phyloP scores from a whole-genome alignment of 2,329 filamentous ascomycete species.

The Apiospora phragmitis region DNA sequence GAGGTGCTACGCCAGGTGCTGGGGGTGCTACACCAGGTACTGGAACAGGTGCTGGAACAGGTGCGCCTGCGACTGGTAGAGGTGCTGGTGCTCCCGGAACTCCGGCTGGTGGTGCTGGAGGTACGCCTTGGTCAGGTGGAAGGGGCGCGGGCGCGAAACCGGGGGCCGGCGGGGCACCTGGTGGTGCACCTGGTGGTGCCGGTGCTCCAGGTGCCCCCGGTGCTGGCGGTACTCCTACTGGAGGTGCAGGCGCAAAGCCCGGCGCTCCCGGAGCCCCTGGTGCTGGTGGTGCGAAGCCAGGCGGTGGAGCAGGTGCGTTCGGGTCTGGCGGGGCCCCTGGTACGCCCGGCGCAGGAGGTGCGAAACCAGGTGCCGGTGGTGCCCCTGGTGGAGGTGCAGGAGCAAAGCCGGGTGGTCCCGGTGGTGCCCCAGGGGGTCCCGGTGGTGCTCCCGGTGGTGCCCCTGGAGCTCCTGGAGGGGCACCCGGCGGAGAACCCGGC shows the following conservation, averaged over 20 bases:
- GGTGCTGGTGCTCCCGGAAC: background rate
- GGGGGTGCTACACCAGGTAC: background rate
- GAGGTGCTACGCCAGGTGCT: background rate
- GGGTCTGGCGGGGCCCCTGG: background rate
- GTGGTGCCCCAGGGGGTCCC: background rate
- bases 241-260: background rate
- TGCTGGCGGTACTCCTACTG: background rate
- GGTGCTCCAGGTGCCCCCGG: background rate
- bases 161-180: background rate
- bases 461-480: background rate
- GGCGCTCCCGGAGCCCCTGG: background rate
- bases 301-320: background rate
- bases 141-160: no score
- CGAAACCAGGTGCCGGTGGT: background rate
- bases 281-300: background rate
- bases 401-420: background rate
- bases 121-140: background rate
- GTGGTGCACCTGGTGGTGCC: background rate
- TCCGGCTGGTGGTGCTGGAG: background rate
- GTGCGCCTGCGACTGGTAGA: background rate
- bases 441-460: background rate
- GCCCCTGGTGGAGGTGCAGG: background rate
- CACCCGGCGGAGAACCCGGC: background rate
- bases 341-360: background rate
- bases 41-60: background rate